These are phyloP conservation scores for Clavariopsis aquatica DNA, from an alignment of 495 filamentous ascomycete genomes.

Conservation along the genomic window DNA sequence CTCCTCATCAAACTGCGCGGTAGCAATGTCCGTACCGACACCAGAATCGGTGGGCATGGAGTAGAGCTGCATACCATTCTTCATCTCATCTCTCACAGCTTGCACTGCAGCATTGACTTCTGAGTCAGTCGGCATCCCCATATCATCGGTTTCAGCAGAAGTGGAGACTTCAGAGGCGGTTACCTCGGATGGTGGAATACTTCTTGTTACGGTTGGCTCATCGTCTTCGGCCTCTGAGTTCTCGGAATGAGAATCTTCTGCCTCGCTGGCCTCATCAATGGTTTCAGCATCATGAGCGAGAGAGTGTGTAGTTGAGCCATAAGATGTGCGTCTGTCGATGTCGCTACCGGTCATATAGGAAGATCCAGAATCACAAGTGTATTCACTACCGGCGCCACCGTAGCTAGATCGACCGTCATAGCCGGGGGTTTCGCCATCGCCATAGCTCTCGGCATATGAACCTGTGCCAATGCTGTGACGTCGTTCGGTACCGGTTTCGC, in stretches of 20 bases:
- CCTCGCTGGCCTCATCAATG: constrained; percentile 40
- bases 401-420: constrained; percentile 59
- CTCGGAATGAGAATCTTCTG: constrained; percentile 9
- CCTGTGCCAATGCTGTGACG: constrained; percentile 37
- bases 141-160: not conserved
- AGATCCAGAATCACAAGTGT: constrained; percentile 52
- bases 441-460: constrained; percentile 39
- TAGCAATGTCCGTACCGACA: constrained; percentile 46
- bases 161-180: constrained; percentile 21
- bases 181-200: constrained; percentile 3
- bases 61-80: constrained; percentile 34
- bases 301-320: constrained; percentile 49
- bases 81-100: constrained; percentile 12
- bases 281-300: constrained; percentile 38
- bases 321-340: constrained; percentile 53
- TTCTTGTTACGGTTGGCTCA: not conserved
- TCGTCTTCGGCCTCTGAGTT: constrained; percentile 24
- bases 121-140: not conserved
- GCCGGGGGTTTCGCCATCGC: constrained; percentile 44
- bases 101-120: constrained; percentile 16
- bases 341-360: constrained; percentile 53
- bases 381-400: constrained; percentile 52
- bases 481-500: constrained; percentile 57
- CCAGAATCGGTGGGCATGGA: constrained; percentile 45
- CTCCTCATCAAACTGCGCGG: constrained; percentile 33